Percentiles rank a stretch among this genome's conserved stretches.
Conservation (phyloP, 2,329 filamentous ascomycete genomes). For the Sphaceloma murrayae region DNA sequence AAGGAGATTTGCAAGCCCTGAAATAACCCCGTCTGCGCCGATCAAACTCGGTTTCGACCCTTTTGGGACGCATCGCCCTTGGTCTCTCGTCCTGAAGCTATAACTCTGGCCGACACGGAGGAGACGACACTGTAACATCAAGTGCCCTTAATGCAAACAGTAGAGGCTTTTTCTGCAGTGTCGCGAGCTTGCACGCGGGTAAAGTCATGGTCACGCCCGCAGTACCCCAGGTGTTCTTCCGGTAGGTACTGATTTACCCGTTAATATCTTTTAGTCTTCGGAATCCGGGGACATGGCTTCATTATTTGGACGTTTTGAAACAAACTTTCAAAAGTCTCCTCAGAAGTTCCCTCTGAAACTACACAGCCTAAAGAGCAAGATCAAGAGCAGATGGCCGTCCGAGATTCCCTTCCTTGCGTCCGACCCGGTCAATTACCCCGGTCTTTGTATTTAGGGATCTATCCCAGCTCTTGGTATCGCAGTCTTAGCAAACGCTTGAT, state of each 20-base stretch:
- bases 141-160: too few relatives aligned
- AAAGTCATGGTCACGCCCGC: not conserved
- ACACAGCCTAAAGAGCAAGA: slow-evolving; percentile 12
- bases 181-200: not conserved
- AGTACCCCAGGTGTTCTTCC: slow-evolving; percentile 11
- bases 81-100: not conserved
- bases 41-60: slow-evolving; percentile 10
- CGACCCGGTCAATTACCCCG: slow-evolving; percentile 11
- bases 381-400: too few relatives aligned
- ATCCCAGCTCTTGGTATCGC: not conserved
- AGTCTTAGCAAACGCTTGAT: slow-evolving; percentile 10
- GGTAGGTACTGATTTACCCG: slow-evolving; percentile 15
- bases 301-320: slow-evolving; percentile 6
- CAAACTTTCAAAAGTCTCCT: slow-evolving; percentile 3
- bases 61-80: too few relatives aligned
- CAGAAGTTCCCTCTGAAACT: not conserved
- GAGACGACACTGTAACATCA: too few relatives aligned
- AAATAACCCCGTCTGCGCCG: slow-evolving; percentile 1
- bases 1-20: slow-evolving; percentile 1
- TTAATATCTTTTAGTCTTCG: slow-evolving; percentile 5
- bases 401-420: slow-evolving; percentile 6
- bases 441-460: slow-evolving; percentile 1
- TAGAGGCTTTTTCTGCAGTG: too few relatives aligned
- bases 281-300: slow-evolving; percentile 14
- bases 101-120: too few relatives aligned